Percentiles rank a stretch among this genome's conserved stretches.
phyloP scores from a whole-genome alignment of 2,329 filamentous ascomycete genomes.

The Apiospora phragmitis region DNA sequence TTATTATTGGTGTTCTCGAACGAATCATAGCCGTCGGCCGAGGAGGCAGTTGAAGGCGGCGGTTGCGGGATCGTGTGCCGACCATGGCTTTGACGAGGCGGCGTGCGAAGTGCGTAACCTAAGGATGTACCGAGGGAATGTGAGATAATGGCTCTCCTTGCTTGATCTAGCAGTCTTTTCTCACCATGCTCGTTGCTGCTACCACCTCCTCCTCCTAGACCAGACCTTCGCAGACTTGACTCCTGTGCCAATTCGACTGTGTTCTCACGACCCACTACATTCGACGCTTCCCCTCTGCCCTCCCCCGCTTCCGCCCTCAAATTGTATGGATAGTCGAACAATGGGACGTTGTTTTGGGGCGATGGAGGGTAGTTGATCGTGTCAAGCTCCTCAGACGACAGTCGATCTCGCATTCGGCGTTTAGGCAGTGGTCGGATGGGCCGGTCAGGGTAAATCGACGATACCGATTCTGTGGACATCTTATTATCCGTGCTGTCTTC shows the following conservation, averaged over 20 bases:
- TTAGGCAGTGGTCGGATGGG: conserved; percentile 92
- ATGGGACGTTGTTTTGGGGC: conserved; percentile 67
- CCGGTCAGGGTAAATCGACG: conserved; percentile 81
- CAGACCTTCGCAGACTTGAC: conserved; percentile 32
- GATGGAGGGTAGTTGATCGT: conserved; percentile 80
- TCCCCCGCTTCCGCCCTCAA: conserved; percentile 48
- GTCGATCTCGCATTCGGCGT: conserved; percentile 80
- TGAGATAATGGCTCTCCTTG: conserved; percentile 37
- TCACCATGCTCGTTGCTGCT: conserved; percentile 22
- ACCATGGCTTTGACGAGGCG: conserved; percentile 45
- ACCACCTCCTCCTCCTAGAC: conserved; percentile 15
- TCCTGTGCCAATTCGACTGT: conserved; percentile 36
- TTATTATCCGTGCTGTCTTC: conserved; percentile 49
- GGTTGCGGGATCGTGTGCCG: conserved; percentile 52
- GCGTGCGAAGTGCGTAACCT: conserved; percentile 40
- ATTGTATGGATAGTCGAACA: conserved; percentile 75
- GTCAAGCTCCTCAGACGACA: conserved; percentile 82
- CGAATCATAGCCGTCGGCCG: conserved; percentile 87
- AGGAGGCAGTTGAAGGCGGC: conserved; percentile 68
- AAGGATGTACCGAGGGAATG: conserved; percentile 49
- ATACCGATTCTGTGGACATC: conserved; percentile 74
- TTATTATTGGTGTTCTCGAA: conserved; percentile 99
- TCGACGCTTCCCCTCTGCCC: conserved; percentile 23
- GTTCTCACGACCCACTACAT: conserved; percentile 30
- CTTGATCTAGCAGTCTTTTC: conserved; percentile 24